Evolutionary conservation across 2,329 filamentous ascomycete species (phyloP).

Genomic region (Stromatinia cepivora): DNA sequence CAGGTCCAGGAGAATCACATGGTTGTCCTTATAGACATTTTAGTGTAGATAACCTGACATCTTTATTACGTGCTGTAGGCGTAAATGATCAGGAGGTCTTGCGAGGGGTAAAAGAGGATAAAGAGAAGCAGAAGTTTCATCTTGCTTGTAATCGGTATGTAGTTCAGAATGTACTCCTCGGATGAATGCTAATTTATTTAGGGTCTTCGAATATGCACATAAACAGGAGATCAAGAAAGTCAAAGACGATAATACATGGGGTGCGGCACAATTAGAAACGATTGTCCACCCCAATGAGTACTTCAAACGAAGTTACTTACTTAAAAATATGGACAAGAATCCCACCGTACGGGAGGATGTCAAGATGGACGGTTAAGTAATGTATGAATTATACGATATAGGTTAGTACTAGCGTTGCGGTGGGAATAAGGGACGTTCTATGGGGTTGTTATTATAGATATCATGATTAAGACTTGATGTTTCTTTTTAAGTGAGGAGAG

Average conservation of each 20-base stretch:
- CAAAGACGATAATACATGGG: conserved; percentile 72
- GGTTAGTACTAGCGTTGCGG: conserved; percentile 14
- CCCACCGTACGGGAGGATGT: conserved; percentile 16
- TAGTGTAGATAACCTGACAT: conserved; percentile 78
- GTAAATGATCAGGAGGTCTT: conserved; percentile 76
- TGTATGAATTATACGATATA: conserved; percentile 10
- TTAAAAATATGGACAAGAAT: conserved; percentile 68
- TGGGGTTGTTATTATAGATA: conserved; percentile 5
- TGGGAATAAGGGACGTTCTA: background rate
- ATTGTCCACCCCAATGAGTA: conserved; percentile 98
- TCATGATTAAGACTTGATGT: background rate
- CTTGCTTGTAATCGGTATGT: conserved; percentile 87
- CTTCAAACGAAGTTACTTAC: conserved; percentile 88
- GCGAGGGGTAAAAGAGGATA: conserved; percentile 82
- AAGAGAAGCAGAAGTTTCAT: conserved; percentile 84
- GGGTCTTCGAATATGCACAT: conserved; percentile 86
- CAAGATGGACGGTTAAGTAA: conserved; percentile 21
- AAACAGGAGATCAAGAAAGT: conserved; percentile 75
- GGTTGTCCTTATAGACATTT: conserved; percentile 98
- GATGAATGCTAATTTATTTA: conserved; percentile 37
- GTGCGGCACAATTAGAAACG: conserved; percentile 78
- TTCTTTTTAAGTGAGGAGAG: background rate
- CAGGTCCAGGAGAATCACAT: conserved; percentile 83
- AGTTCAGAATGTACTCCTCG: conserved; percentile 17
- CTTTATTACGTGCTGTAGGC: conserved; percentile 74